phyloP scores from a whole-genome alignment of 164 flowering plant species.

The Houttuynia cordata region DNA sequence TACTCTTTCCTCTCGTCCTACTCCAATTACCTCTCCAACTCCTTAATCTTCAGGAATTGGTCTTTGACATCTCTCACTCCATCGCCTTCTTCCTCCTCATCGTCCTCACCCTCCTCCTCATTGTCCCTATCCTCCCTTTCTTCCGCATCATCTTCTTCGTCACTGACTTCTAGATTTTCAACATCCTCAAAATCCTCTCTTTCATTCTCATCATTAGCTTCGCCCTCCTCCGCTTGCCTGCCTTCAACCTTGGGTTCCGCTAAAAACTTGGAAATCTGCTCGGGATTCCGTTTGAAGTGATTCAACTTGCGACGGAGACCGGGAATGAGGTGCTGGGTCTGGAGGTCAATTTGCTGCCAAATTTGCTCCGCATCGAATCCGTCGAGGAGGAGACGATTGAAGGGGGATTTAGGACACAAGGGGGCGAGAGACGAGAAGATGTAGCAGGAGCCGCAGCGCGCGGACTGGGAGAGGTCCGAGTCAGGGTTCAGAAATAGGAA shows the following conservation, averaged over 20 bases:
- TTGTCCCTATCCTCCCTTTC: conserved; percentile 21
- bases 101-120: conserved; percentile 26
- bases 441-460: conserved; percentile 40
- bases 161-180: conserved; percentile 13
- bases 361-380: conserved; percentile 92
- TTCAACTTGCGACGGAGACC: conserved; percentile 37
- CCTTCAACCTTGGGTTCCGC: conserved; percentile 5
- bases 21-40: conserved; percentile 58
- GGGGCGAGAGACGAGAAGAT: conserved; percentile 54
- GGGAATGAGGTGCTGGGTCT: conserved; percentile 40
- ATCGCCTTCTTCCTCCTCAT: conserved; percentile 16
- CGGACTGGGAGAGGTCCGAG: conserved; percentile 27
- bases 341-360: conserved; percentile 88
- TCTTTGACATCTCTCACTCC: conserved; percentile 48
- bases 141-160: conserved; percentile 12
- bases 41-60: conserved; percentile 62
- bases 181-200: conserved; percentile 11
- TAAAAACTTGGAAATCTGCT: conserved; percentile 24
- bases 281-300: conserved; percentile 45
- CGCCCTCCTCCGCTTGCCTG: conserved; percentile 6
- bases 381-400: conserved; percentile 40
- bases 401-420: conserved; percentile 52
- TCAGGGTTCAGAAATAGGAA: conserved; percentile 46
- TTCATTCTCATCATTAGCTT: conserved; percentile 9
- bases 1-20: conserved; percentile 59